A percentile compares a stretch with the other conserved stretches of the same genome.
These are phyloP conservation scores for Termitomyces sp. DNA, from an alignment of 768 basidiomycete genomes.

Conservation along the genomic window DNA sequence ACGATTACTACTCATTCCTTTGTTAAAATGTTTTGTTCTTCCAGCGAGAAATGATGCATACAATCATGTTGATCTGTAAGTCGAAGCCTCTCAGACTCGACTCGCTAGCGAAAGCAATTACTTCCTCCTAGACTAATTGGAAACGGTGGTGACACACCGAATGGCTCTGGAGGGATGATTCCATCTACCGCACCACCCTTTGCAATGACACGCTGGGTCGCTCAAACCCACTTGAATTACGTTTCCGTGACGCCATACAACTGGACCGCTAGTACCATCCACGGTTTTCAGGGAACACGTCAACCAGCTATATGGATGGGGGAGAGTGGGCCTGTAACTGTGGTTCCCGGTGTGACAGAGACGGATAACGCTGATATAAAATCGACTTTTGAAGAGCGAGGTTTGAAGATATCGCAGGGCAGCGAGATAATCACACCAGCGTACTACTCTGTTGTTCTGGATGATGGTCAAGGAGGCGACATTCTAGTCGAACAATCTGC, in stretches of 20 bases:
- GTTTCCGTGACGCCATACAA: conserved; percentile 72
- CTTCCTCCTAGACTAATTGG: conserved; percentile 47
- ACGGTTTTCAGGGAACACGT: conserved; percentile 76
- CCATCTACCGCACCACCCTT: conserved; percentile 74
- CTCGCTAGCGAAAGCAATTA: too few relatives aligned
- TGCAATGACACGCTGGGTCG: conserved; percentile 84
- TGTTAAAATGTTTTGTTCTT: background rate
- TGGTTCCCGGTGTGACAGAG: conserved; percentile 48
- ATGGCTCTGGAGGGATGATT: conserved; percentile 74
- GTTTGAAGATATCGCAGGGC: conserved; percentile 45
- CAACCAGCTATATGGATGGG: conserved; percentile 93
- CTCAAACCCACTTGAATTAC: conserved; percentile 73
- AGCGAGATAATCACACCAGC: conserved; percentile 48
- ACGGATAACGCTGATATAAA: conserved; percentile 29
- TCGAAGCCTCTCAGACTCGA: background rate
- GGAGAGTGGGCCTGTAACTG: conserved; percentile 58
- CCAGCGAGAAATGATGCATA: conserved; percentile 15
- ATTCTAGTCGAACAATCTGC: conserved; percentile 57
- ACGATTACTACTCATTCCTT: background rate
- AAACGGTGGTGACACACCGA: conserved; percentile 66
- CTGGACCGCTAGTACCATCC: conserved; percentile 46
- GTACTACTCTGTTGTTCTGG: conserved; percentile 55
- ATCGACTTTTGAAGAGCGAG: conserved; percentile 53
- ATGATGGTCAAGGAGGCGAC: conserved; percentile 44
- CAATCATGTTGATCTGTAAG: conserved; percentile 27